Base-by-base conservation (phyloP, 2,329 filamentous ascomycete species). In the Trichoderma citrinoviride region DNA sequence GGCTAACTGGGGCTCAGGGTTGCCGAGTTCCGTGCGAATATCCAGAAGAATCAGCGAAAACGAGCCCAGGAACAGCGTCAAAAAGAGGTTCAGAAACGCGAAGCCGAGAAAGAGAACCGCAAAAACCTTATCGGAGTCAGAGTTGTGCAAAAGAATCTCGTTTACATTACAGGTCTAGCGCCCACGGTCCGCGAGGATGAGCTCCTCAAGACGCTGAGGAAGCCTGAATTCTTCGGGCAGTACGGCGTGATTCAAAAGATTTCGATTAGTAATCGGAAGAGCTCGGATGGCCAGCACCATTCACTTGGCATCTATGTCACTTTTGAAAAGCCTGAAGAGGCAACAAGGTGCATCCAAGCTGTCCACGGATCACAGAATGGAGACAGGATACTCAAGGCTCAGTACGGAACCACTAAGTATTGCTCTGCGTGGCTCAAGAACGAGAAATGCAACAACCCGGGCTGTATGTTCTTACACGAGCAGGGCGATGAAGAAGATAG, bases 191-290 rank as follows among this genome's bases (percentile, higher is more conserved):
- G 92, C 68, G 95, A 99, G 78, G 93, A 98, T 75, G 92, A 94
- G 71, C 83, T 99, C 3, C 84, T 98, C 53, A 92, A 94, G 77
- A 97, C 93, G 0, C 81, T 99, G 53, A 89, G 96, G 64, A 93
- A 93, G 67, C 87, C 88, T 55, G 91, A 97, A 73, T 99, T 97
- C 75, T 99, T 99, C 73, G 95, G 95, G 6, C 95, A 99, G 77
- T 99, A 99, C 75, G 95, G 95, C 71, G 95, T 94, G 74, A 99
- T 99, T 71, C 90, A 97, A 74, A 99, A 99, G 78, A 98, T 99
- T 64, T 96, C 97, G 62, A 96, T 99, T 70, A 98, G 93, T 82
- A 97, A 97, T 77, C 87, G 93, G 46, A 97, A 96, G 77, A 92
- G 84, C 66, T 84, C 86, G 37, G 86, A 89, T 72, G 85, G 85